Evolutionary conservation across 139 green algal genomes (phyloP).

Genomic region (Microglena sp.): DNA sequence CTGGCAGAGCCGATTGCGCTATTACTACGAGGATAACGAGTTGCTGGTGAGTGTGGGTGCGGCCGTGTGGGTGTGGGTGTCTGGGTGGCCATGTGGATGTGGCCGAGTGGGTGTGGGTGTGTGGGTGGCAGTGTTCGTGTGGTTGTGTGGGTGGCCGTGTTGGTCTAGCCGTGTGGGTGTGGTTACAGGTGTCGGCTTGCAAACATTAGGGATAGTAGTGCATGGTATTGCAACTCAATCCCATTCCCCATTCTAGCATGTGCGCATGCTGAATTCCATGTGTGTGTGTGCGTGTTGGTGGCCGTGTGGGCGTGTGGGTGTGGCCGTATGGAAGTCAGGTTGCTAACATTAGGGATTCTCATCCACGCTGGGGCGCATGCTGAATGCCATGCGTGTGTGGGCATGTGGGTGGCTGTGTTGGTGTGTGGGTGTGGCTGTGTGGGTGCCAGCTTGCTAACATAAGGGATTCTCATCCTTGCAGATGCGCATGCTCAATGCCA

Average conservation of each 20-base stretch:
- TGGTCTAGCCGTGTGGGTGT: neutral
- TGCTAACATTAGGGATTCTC: too few species aligned
- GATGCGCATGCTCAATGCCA: too few species aligned
- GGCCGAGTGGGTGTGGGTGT: neutral
- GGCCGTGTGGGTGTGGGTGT: neutral
- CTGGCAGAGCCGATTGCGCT: slow-evolving; percentile 32
- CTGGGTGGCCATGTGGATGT: neutral
- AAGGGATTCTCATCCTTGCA: too few species aligned
- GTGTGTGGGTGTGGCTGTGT: slow-evolving; percentile 4
- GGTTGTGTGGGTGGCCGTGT: neutral
- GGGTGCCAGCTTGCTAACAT: neutral
- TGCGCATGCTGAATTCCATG: too few species aligned
- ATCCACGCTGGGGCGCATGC: too few species aligned
- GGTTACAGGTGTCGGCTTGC: too few species aligned
- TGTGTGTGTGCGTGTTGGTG: neutral
- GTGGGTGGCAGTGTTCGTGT: neutral
- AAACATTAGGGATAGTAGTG: too few species aligned
- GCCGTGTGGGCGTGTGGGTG: neutral
- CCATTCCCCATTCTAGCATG: too few species aligned
- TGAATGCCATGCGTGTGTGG: neutral
- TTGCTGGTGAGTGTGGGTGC: slow-evolving; percentile 26
- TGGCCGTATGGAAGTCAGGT: too few species aligned
- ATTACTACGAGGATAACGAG: slow-evolving; percentile 42
- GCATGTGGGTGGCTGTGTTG: neutral
- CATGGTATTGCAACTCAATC: too few species aligned